These are phyloP conservation scores for Prasinococcaceae sp. DNA, from an alignment of 139 green algal species.

Conservation along the genomic window DNA sequence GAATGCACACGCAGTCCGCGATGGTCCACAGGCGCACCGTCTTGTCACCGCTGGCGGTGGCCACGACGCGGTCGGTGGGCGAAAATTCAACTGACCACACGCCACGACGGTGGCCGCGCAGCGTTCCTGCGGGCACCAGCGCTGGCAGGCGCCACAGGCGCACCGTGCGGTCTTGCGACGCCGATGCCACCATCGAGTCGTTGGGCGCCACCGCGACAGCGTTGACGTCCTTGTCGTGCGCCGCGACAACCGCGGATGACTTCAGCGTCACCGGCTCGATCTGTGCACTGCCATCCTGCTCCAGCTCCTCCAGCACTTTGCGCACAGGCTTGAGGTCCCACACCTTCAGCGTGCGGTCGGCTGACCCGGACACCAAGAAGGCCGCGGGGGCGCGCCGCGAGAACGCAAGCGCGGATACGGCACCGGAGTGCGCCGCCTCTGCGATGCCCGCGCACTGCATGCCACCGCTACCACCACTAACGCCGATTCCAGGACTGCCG, in stretches of 20 bases:
- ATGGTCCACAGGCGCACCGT: conserved; percentile 79
- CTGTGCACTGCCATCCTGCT: neutral
- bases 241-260: conserved; percentile 53
- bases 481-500: neutral
- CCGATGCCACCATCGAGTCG: conserved; percentile 45
- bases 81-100: conserved; percentile 88
- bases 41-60: conserved; percentile 55
- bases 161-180: conserved; percentile 53
- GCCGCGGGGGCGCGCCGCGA: conserved; percentile 12
- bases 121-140: conserved; percentile 35
- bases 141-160: conserved; percentile 73
- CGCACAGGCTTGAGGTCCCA: conserved; percentile 44
- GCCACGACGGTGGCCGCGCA: conserved; percentile 70
- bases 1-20: conserved; percentile 60
- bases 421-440: conserved; percentile 62
- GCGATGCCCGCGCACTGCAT: conserved; percentile 32
- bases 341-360: conserved; percentile 29
- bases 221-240: conserved; percentile 97
- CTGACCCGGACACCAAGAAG: neutral
- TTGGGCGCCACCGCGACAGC: conserved; percentile 69
- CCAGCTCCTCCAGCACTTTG: neutral
- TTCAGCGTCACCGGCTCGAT: conserved; percentile 22
- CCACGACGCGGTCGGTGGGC: conserved; percentile 61
- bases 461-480: conserved; percentile 38
- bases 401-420: conserved; percentile 68